Conservation (phyloP, 345 rosid species). For the Barbarea vulgaris region DNA sequence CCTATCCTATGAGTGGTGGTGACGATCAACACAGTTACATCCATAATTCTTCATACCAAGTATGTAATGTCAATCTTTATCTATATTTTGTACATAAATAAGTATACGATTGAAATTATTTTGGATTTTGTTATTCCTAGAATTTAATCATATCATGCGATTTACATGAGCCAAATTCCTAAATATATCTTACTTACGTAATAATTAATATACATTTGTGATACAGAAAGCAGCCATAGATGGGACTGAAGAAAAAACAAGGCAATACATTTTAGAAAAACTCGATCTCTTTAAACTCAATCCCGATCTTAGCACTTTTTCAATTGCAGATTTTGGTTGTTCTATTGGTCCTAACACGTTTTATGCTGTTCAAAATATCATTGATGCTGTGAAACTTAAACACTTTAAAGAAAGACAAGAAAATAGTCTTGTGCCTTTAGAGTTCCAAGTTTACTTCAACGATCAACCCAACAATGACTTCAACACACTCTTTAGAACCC, state of each 20-base stretch:
- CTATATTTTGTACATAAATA: not conserved
- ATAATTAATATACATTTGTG: not conserved
- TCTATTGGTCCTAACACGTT: slow-evolving; percentile 28
- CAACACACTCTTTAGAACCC: slow-evolving; percentile 46
- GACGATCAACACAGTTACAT: slow-evolving; percentile 24
- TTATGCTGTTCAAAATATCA: slow-evolving; percentile 26
- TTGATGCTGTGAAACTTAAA: slow-evolving; percentile 16
- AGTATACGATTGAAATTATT: not conserved
- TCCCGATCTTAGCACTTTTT: not conserved
- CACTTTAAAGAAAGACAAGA: not conserved
- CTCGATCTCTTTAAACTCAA: not conserved
- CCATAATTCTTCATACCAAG: slow-evolving; percentile 30
- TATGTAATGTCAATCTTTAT: not conserved
- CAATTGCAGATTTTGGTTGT: slow-evolving; percentile 34
- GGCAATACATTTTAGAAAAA: slow-evolving; percentile 7
- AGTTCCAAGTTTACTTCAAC: slow-evolving; percentile 47
- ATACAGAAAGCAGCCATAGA: slow-evolving; percentile 18
- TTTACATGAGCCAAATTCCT: no score
- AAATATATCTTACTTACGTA: no score
- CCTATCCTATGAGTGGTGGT: slow-evolving; percentile 25
- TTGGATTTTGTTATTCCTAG: not conserved
- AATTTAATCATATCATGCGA: no score
- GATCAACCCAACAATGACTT: slow-evolving; percentile 46
- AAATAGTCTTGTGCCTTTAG: not conserved
- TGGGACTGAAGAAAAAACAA: slow-evolving; percentile 1